A percentile compares a stretch with the other conserved stretches of the same genome.
phyloP scores from a whole-genome alignment of 2,329 filamentous ascomycete species.

The Ophiosphaerella herpotricha region DNA sequence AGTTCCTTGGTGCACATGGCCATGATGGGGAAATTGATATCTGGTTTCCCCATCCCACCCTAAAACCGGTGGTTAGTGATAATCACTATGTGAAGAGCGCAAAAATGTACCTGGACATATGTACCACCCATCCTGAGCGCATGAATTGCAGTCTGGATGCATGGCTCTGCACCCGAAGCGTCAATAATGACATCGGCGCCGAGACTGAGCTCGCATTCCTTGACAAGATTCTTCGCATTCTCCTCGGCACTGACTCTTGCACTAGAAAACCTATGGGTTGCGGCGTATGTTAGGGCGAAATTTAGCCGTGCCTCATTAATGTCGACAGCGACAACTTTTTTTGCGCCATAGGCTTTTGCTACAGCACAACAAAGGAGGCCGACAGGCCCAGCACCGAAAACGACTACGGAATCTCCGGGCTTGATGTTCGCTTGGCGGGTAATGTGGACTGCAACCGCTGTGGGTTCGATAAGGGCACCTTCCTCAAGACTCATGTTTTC shows the following conservation, averaged over 20 bases:
- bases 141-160: constrained; percentile 56
- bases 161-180: constrained; percentile 54
- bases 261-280: constrained; percentile 68
- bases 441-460: constrained; percentile 57
- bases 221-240: constrained; percentile 72
- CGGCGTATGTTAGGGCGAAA: constrained; percentile 74
- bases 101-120: constrained; percentile 48
- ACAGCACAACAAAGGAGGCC: constrained; percentile 87
- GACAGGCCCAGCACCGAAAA: constrained; percentile 62
- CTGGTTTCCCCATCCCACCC: constrained; percentile 80
- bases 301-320: constrained; percentile 79
- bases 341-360: constrained; percentile 81
- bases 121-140: constrained; percentile 54
- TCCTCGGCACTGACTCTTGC: constrained; percentile 65
- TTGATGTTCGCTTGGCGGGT: constrained; percentile 50
- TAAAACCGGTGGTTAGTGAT: constrained; percentile 10
- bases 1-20: constrained; percentile 88
- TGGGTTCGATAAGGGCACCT: constrained; percentile 81
- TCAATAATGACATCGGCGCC: constrained; percentile 57
- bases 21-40: constrained; percentile 92
- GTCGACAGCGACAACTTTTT: constrained; percentile 83
- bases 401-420: constrained; percentile 52
- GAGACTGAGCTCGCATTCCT: constrained; percentile 63
- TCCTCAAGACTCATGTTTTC: constrained; percentile 77
- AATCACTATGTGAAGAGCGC: neutral